Conservation (phyloP, 352 stramenopile genomes). For the Globisporangium rhizosaccharum region DNA sequence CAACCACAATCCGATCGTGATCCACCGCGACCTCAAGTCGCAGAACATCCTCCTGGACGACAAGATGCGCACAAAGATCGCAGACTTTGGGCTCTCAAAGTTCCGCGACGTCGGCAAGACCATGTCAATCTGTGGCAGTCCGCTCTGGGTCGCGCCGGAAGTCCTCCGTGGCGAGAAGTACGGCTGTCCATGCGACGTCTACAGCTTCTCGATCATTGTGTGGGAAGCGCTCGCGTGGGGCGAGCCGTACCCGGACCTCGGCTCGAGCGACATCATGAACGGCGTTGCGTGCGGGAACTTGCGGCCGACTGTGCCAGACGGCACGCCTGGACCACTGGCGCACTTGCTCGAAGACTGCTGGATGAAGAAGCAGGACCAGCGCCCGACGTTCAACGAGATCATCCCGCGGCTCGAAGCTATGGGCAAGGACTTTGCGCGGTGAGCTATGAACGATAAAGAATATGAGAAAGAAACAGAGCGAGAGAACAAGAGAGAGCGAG, state of each 20-base stretch:
- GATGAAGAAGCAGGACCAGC: constrained; percentile 81
- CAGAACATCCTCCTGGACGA: constrained; percentile 80
- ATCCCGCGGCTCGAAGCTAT: constrained; percentile 77
- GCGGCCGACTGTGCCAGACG: constrained; percentile 61
- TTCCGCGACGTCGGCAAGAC: constrained; percentile 85
- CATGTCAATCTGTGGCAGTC: constrained; percentile 81
- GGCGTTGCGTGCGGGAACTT: constrained; percentile 72
- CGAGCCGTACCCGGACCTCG: constrained; percentile 74
- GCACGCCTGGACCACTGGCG: constrained; percentile 46
- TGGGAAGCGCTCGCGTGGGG: constrained; percentile 77
- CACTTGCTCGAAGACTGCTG: constrained; percentile 74
- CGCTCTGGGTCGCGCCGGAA: constrained; percentile 77
- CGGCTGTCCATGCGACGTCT: constrained; percentile 74
- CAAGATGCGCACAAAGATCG: constrained; percentile 84
- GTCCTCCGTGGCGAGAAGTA: constrained; percentile 82
- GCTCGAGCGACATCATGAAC: constrained; percentile 85
- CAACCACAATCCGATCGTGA: constrained; percentile 95
- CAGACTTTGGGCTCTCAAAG: constrained; percentile 77
- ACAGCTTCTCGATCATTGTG: constrained; percentile 89
- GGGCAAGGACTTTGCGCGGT: constrained; percentile 56
- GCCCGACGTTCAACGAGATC: constrained; percentile 78
- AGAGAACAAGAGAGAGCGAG: neutral
- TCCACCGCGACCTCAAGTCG: constrained; percentile 91
- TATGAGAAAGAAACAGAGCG: too few species aligned
- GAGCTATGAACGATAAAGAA: neutral